Percentiles rank a stretch among this genome's conserved stretches.
Evolutionary conservation across 768 basidiomycete genomes (phyloP).

Genomic region (Antrodiella citrinella): DNA sequence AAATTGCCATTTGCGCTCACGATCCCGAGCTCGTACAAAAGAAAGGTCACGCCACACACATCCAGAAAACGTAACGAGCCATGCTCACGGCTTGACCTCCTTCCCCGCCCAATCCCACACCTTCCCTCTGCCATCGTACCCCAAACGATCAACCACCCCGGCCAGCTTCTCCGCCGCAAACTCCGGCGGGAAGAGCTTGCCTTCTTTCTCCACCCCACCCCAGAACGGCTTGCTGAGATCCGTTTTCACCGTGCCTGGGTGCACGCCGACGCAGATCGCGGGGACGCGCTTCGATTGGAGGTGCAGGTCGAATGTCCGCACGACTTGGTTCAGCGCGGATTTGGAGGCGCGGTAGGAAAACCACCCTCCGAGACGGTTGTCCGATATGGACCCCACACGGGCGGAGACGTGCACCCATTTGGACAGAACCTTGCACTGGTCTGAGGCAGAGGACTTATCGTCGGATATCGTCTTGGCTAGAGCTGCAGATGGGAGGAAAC

Average conservation of each 20-base stretch:
- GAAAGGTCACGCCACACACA: too few relatives aligned
- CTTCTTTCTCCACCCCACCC: slow-evolving; percentile 29
- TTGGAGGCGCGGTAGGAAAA: slow-evolving; percentile 57
- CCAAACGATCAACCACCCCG: slow-evolving; percentile 36
- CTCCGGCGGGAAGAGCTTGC: slow-evolving; percentile 40
- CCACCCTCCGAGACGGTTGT: slow-evolving; percentile 54
- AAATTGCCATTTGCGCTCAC: too few relatives aligned
- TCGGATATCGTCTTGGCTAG: neutral
- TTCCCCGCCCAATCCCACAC: slow-evolving; percentile 55
- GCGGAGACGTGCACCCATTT: slow-evolving; percentile 58
- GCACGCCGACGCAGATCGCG: slow-evolving; percentile 47
- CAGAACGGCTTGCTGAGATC: slow-evolving; percentile 49
- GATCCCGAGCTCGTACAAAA: too few relatives aligned
- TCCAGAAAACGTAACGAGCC: too few relatives aligned
- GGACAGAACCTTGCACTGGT: slow-evolving; percentile 23
- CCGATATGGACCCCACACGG: slow-evolving; percentile 49
- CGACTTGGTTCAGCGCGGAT: slow-evolving; percentile 54
- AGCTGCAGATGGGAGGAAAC: slow-evolving; percentile 38
- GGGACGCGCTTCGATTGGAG: slow-evolving; percentile 36
- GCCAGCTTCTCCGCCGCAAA: slow-evolving; percentile 40
- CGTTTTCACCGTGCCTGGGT: slow-evolving; percentile 56
- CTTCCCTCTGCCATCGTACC: slow-evolving; percentile 35
- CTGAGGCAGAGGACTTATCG: slow-evolving; percentile 6
- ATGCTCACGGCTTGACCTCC: slow-evolving; percentile 29
- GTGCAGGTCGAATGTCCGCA: slow-evolving; percentile 52